Conservation (phyloP, 768 basidiomycete genomes). For the Serpula lacrymans region DNA sequence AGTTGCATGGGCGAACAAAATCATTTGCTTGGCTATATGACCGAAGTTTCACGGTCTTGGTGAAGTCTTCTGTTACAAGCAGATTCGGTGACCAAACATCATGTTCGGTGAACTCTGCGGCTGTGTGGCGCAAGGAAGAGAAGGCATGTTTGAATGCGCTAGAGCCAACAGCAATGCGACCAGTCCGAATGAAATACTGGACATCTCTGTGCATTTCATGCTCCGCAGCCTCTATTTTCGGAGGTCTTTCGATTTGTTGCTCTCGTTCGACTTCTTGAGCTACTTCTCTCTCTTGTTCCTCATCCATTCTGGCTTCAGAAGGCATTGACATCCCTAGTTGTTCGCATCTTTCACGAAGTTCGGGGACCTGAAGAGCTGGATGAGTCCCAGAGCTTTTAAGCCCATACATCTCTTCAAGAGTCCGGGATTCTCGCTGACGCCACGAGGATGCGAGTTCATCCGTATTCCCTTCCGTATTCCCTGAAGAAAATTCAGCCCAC, state of each 20-base stretch:
- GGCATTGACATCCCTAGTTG: conserved; percentile 23
- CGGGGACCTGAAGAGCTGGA: background rate
- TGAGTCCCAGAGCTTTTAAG: background rate
- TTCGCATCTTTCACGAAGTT: conserved; percentile 12
- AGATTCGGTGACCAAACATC: conserved; percentile 16
- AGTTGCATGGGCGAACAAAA: conserved; percentile 6
- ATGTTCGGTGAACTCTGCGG: conserved; percentile 12
- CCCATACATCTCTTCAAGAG: conserved; percentile 34
- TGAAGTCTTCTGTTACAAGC: conserved; percentile 16
- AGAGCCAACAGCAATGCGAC: conserved; percentile 17
- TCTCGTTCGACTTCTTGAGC: conserved; percentile 43
- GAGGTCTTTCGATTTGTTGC: conserved; percentile 34
- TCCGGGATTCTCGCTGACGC: conserved; percentile 39
- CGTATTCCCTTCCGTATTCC: conserved; percentile 1
- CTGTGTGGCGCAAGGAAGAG: conserved; percentile 9
- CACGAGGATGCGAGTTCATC: conserved; percentile 21
- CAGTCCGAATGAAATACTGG: conserved; percentile 22
- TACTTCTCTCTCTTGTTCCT: conserved; percentile 52
- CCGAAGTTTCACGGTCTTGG: conserved; percentile 21
- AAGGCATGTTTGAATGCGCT: conserved; percentile 17
- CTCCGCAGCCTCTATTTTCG: conserved; percentile 15
- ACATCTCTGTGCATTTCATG: conserved; percentile 23
- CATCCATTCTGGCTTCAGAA: conserved; percentile 28
- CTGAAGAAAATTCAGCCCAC: conserved; percentile 17
- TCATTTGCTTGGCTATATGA: conserved; percentile 21